phyloP scores from a whole-genome alignment of 805 yeast genomes.

The Scheffersomyces lignosus region DNA sequence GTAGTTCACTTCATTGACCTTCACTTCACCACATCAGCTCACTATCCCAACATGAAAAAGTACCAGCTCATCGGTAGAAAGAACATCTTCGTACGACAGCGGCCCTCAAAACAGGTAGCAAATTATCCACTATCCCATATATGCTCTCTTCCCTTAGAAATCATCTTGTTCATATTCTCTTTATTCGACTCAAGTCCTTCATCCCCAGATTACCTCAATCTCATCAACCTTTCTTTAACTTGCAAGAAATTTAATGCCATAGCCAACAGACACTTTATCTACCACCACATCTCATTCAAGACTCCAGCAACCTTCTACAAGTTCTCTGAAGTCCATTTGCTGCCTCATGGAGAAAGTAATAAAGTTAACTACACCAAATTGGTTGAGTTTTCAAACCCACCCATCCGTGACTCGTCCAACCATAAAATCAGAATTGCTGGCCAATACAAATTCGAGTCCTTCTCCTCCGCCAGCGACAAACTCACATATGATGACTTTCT shows the following conservation, averaged over 20 bases:
- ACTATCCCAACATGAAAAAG: not conserved
- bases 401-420: constrained; percentile 20
- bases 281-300: constrained; percentile 30
- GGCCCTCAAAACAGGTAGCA: constrained; percentile 6
- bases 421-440: constrained; percentile 35
- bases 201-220: constrained; percentile 15
- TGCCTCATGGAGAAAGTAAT: constrained; percentile 24
- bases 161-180: constrained; percentile 35
- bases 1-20: too few species aligned
- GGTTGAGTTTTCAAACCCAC: constrained; percentile 35
- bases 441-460: constrained; percentile 30
- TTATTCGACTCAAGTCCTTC: constrained; percentile 15
- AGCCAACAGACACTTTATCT: constrained; percentile 37
- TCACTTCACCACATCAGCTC: too few species aligned
- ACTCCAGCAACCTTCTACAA: constrained; percentile 28
- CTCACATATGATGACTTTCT: constrained; percentile 26
- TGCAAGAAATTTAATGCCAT: constrained; percentile 38
- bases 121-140: constrained; percentile 33
- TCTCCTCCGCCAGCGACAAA: constrained; percentile 12
- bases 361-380: constrained; percentile 30
- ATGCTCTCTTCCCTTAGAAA: constrained; percentile 44
- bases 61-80: constrained; percentile 44
- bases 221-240: constrained; percentile 24
- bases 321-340: constrained; percentile 35
- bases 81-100: constrained; percentile 15